Percentiles rank a stretch among this genome's conserved stretches.
Evolutionary conservation across 192 early-diverging fungal genomes (phyloP).

Genomic region (Umbelopsis sp.): DNA sequence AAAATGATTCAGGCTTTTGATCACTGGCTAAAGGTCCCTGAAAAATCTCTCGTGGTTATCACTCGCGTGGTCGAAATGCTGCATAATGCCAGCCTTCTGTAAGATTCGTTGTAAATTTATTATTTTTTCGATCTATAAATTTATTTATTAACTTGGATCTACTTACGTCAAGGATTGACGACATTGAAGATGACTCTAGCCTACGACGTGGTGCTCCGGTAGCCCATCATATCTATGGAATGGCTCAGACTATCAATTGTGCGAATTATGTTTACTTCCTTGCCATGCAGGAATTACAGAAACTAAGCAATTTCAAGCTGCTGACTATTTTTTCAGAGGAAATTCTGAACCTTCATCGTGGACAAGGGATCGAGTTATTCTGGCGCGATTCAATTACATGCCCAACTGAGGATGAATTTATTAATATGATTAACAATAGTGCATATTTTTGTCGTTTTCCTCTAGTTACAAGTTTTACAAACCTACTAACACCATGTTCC

Average conservation of each 20-base stretch:
- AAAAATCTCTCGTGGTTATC: constrained; percentile 65
- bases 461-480: neutral
- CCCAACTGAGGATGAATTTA: constrained; percentile 83
- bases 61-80: constrained; percentile 88
- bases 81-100: constrained; percentile 90
- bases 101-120: constrained; percentile 15
- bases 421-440: constrained; percentile 87
- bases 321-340: constrained; percentile 89
- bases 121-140: neutral
- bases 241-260: constrained; percentile 91
- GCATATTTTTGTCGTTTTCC: constrained; percentile 19
- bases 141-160: neutral
- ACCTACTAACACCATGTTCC: neutral
- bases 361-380: constrained; percentile 94
- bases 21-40: constrained; percentile 78
- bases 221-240: constrained; percentile 95
- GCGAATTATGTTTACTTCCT: constrained; percentile 97
- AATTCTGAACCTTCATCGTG: constrained; percentile 85
- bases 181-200: constrained; percentile 91
- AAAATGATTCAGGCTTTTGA: constrained; percentile 92
- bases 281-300: constrained; percentile 73
- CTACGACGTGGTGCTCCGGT: constrained; percentile 87
- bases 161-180: constrained; percentile 72
- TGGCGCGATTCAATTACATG: constrained; percentile 84
- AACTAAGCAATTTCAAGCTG: constrained; percentile 64